Conservation (phyloP, 176 grass and related monocot genomes). For the Musa troglodytarum region DNA sequence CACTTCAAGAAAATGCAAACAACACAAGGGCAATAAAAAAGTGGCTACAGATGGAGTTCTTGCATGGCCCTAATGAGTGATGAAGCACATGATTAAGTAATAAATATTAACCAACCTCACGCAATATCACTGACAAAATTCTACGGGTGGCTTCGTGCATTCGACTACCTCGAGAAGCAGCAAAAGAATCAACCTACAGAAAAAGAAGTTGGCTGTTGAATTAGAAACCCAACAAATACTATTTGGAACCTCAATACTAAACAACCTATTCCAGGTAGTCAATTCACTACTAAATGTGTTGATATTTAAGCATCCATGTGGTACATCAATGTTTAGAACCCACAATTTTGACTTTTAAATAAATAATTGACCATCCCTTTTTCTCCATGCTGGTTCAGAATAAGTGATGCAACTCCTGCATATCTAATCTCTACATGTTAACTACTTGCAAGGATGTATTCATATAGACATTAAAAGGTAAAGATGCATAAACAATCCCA, state of each 20-base stretch:
- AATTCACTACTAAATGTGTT: neutral
- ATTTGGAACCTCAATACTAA: no score
- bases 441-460: no score
- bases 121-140: constrained; percentile 88
- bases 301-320: neutral
- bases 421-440: no score
- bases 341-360: neutral
- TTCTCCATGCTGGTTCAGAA: neutral
- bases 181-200: constrained; percentile 87
- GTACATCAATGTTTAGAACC: neutral
- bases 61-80: no score
- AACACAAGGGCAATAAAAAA: neutral
- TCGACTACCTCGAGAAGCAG: constrained; percentile 71
- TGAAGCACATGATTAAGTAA: neutral
- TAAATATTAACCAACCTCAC: constrained; percentile 45
- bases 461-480: no score
- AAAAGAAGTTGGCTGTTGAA: constrained; percentile 1
- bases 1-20: no score
- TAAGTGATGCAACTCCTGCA: no score
- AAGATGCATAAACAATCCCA: no score
- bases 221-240: neutral
- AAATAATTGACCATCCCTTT: neutral
- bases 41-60: neutral
- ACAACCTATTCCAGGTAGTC: neutral
- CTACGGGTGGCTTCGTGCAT: constrained; percentile 97